Base-by-base conservation (phyloP, 192 early-diverging fungal genomes). In the Glomus cerebriforme region DNA sequence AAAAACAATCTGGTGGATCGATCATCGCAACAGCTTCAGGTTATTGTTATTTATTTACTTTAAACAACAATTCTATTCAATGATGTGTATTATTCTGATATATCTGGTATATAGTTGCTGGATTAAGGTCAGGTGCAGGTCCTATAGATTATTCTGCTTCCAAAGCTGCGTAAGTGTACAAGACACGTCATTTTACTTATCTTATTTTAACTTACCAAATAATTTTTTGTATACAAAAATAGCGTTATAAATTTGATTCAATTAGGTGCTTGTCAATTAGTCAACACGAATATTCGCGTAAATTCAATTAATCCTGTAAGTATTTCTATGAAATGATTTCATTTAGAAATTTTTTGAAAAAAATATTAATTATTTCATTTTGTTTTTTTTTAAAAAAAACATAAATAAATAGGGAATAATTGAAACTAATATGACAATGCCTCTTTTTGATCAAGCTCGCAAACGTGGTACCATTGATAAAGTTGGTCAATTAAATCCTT, bases 11-110 rank as follows among this genome's bases (percentile, higher is more conserved):
- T 10, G 78, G 79, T 26, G 87, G 87, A 24, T 88, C 87, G 1
- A 88, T 88, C 59, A 81, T 88, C 59, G 81, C 79, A 59, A 88
- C 87, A 45, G 86, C 87, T 45, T 88, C 87, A 26, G 87, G 84
- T 85, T 58, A 27, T 72, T 39, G 4, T 29, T 59, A 77, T 54
- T 22, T 5, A 5, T 39, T 32, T 7, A 3, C 27, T 19, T 75
- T 10, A 60, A 24, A 15, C 62, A 63, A 34, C 32, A 65, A 34
- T 34, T 31, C 58, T 32, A 62, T 22, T 63, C 12, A 27, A 59
- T 35, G n/a, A 24, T 67, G 27, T n/a, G n/a, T n/a, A n/a, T n/a
- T n/a, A n/a, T n/a, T n/a, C n/a, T n/a, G n/a, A n/a, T n/a, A n/a
- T n/a, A n/a, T n/a, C n/a, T n/a, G n/a, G n/a, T 5, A 15, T 79